A percentile compares a stretch with the other conserved stretches of the same genome.
Conservation (phyloP, 352 stramenopile genomes). For the Phytophthora aleatoria region DNA sequence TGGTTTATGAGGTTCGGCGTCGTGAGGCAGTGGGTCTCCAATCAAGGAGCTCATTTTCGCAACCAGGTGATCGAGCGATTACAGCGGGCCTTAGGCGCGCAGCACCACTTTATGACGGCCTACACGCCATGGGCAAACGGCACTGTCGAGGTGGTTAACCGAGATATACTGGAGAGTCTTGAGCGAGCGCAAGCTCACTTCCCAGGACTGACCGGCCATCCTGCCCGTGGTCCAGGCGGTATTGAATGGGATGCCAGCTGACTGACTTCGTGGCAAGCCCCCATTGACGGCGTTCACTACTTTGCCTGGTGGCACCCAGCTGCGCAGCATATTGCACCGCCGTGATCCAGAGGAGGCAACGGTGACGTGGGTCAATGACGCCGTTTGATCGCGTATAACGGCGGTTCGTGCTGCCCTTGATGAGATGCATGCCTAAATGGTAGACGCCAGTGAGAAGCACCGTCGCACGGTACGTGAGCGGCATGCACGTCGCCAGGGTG, state of each 20-base stretch:
- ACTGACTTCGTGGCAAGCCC: slow-evolving; percentile 2
- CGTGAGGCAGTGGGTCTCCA: slow-evolving; percentile 10
- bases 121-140: slow-evolving; percentile 12
- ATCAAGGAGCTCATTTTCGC: neutral
- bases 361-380: slow-evolving; percentile 7
- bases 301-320: slow-evolving; percentile 5
- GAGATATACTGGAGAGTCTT: neutral
- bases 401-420: slow-evolving; percentile 5
- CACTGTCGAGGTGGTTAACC: slow-evolving; percentile 9
- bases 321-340: slow-evolving; percentile 4
- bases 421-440: neutral
- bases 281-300: slow-evolving; percentile 23
- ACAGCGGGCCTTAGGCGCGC: neutral
- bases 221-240: neutral
- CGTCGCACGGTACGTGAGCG: slow-evolving; percentile 9
- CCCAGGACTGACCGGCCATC: neutral
- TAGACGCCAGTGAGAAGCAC: slow-evolving; percentile 16
- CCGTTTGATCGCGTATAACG: slow-evolving; percentile 3
- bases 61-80: slow-evolving; percentile 1
- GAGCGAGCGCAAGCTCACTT: neutral
- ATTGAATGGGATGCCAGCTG: neutral
- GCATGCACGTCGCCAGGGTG: slow-evolving; percentile 1
- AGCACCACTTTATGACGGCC: slow-evolving; percentile 8
- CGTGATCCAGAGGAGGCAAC: slow-evolving; percentile 2
- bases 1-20: slow-evolving; percentile 15